Evolutionary conservation across 1,284 basidiomycete genomes (phyloP).

Genomic region (Leucoagaricus sp.): DNA sequence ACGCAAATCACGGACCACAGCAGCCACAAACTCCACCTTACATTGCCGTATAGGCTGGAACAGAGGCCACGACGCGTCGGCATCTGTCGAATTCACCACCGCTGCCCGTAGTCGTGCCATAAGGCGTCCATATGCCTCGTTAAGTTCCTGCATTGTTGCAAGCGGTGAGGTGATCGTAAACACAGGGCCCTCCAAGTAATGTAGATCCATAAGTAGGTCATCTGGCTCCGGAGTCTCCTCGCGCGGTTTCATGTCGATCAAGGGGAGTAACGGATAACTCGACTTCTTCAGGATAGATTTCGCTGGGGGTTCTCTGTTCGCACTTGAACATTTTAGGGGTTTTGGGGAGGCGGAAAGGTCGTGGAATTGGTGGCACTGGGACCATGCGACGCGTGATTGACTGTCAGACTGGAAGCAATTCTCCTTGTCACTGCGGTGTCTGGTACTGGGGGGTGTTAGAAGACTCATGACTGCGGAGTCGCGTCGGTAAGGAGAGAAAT

Average conservation of each 20-base stretch:
- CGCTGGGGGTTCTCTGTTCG: slow-evolving; percentile 40
- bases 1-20: slow-evolving; percentile 63
- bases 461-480: slow-evolving; percentile 40
- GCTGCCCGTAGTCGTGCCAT: slow-evolving; percentile 59
- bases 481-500: not conserved
- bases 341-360: slow-evolving; percentile 42
- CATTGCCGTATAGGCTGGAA: slow-evolving; percentile 67
- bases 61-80: slow-evolving; percentile 64
- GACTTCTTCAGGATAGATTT: slow-evolving; percentile 69
- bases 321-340: slow-evolving; percentile 28
- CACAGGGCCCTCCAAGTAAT: slow-evolving; percentile 64
- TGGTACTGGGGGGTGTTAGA: slow-evolving; percentile 64
- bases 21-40: slow-evolving; percentile 46
- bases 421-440: slow-evolving; percentile 55
- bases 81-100: slow-evolving; percentile 48
- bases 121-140: slow-evolving; percentile 71
- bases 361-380: slow-evolving; percentile 55
- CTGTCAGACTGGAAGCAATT: slow-evolving; percentile 43
- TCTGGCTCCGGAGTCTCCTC: slow-evolving; percentile 72
- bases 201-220: slow-evolving; percentile 61
- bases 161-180: slow-evolving; percentile 52
- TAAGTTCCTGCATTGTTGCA: slow-evolving; percentile 53
- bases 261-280: slow-evolving; percentile 9
- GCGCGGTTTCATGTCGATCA: slow-evolving; percentile 36
- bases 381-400: slow-evolving; percentile 54